Evolutionary conservation across 257 asterid species (phyloP).

Genomic region (Nicotiana knightiana): DNA sequence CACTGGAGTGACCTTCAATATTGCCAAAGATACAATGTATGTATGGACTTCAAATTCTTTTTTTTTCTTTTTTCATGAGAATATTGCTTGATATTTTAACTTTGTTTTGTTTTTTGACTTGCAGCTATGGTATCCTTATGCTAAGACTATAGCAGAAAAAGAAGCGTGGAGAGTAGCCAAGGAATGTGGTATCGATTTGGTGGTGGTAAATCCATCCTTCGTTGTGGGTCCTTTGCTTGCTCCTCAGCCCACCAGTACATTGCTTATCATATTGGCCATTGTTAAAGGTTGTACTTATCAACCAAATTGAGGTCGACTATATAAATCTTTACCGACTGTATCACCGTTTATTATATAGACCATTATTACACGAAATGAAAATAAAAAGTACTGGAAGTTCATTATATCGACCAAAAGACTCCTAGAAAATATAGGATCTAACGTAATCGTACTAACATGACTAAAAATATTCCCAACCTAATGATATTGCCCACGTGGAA

Average conservation of each 20-base stretch:
- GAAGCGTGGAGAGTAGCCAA: constrained; percentile 75
- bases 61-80: neutral
- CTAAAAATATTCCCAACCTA: too few species aligned
- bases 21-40: constrained; percentile 65
- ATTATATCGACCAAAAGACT: neutral
- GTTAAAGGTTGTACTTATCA: constrained; percentile 43
- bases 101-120: neutral
- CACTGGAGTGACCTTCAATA: constrained; percentile 88
- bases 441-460: too few species aligned
- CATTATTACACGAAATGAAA: neutral
- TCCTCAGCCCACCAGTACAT: constrained; percentile 85
- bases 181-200: constrained; percentile 59
- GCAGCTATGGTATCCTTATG: constrained; percentile 94
- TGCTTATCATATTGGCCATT: constrained; percentile 42
- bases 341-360: neutral
- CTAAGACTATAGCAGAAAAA: constrained; percentile 74
- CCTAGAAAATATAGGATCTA: neutral
- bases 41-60: neutral
- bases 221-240: constrained; percentile 86
- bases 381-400: neutral
- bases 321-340: neutral
- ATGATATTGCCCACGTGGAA: too few species aligned
- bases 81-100: neutral
- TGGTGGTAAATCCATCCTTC: constrained; percentile 82
- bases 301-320: neutral